Evolutionary conservation across 441 rosid species (phyloP), one percentile per base, ranked within the genome.

Genomic region (Syzygium malaccense): DNA sequence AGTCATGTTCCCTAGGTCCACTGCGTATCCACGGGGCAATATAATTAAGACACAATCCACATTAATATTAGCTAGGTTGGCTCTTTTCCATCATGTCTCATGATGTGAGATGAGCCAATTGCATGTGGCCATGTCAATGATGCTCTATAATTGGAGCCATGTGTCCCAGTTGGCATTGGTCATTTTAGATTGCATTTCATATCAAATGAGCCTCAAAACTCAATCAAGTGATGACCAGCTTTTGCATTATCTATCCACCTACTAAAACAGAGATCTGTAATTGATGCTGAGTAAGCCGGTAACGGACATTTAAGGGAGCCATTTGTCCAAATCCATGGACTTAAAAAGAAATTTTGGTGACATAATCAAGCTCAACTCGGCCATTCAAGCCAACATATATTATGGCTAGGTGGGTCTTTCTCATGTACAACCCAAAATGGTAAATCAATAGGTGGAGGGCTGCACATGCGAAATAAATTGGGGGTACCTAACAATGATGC

Each of bases 1-100:
- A 55, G 66, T 88, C 87, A 53, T 85, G 89, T 51, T 88, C 89
- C 89, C 87, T 60, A 62, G 51, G 87, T 88, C 89, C 89, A 53
- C 80, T 60, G 66, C 87, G 87, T 54, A 88, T 84, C 89, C 89
- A 85, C 7, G 80, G 41, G 88, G 51, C 51, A 41, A 53, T 75
- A 88, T 84, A 32, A 58, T 54, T 41, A 78, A 45, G 53, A 56
- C 41, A 17, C 14, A 20, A 68, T 83, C 80, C 86, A 60, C 80
- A 58, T 88, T 68, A 58, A 33, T 10, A 41, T 55, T 54, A 1
- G 66, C 79, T 58, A 79, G 55, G 85, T 87, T 19, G 75, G 37
- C 83, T 57, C 60, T 49, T 33, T n/a, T 71, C 57, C 53, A 54
- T 78, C 86, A 37, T 58, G 45, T 45, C 83, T 11, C 45, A 25